Base-by-base conservation (phyloP, 495 filamentous ascomycete species). In the Astrothelium subdiscretum region DNA sequence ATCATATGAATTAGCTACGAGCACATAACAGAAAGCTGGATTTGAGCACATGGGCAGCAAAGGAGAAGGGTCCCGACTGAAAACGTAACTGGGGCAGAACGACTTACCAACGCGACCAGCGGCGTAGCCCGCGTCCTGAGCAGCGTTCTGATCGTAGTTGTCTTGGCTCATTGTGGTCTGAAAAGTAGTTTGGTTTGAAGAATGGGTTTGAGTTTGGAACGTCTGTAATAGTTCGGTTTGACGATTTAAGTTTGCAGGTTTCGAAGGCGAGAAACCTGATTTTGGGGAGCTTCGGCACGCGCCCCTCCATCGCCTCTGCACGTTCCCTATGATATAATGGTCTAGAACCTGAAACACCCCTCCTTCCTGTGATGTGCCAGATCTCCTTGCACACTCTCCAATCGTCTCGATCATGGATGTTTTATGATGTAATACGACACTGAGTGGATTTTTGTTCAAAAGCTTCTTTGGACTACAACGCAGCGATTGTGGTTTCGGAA, bases 61-160 rank as follows among this genome's bases (percentile, higher is more conserved):
- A 38, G 15, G 35, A 15, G 15, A 38, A 38, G 8, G 8, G 20
- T 10, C 24, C 20, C 24, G 8, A 54, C 24, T 29, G 8, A 15
- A 54, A 10, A 54, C 3, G 22, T 20, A 11, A 15, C 3, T 26
- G 12, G 15, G 22, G 2, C 29, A 2, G 48, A 54, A 15, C 8
- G 24, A 54, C 63, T 27, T 61, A 65, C 63, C 43, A 38, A 57
- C 63, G 24, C n/a, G 12, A 54, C 63, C 63, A 22, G 60, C 63
- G 6, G 63, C 63, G 40, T 59, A 62, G 12, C 63, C 63, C 15
- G 35, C 35, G 35, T 38, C 35, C 35, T 38, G 35, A 12, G 59
- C 63, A 13, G 63, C 59, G 26, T 24, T 51, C 38, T 65, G 48
- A 31, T 62, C 60, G 54, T 35, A 62, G 60, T 29, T 15, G 20